Base-by-base conservation (phyloP, 805 yeast genomes). In the Myxozyma neglecta region DNA sequence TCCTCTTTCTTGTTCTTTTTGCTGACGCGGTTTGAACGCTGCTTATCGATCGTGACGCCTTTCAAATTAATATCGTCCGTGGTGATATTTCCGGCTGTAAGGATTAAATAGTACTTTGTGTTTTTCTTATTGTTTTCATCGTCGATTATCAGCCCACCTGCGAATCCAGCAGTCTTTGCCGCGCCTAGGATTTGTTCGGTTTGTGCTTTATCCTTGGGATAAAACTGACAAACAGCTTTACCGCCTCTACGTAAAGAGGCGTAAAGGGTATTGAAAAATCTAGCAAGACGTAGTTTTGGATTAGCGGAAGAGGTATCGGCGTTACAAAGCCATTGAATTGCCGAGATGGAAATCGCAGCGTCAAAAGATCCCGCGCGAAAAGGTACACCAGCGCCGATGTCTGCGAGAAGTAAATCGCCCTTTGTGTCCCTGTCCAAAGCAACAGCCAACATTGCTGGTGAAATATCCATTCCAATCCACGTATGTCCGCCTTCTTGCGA, bases 291-390 rank as follows among this genome's bases (percentile, higher is more conserved):
- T 70, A 81, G 82, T 72, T 87, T 87, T 24, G 99, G 99, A 71
- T 92, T 96, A 57, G 85, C 86, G 44, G 81, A 79, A 2, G 90
- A 75, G 6, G 90, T 81, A 74, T 94, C 99, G 1, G 98, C 98
- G 73, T 94, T 94, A 78, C 97, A 92, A 46, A 94, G 82, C 99
- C 99, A 94, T 75, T 94, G 99, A 55, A 94, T 91, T 11, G 96
- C 99, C 40, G 96, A 88, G 65, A 94, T 90, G 32, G 96, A 87
- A 37, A 94, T 89, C 1, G 96, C 98, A 0, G 97, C 97, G 74
- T 94, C 99, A 74, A 93, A 94, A 0, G 96, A 81, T 54, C 99
- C 99, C 1, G 98, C 90, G 71, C 99, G 81, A 72, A 94, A 94
- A 5, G 98, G 98, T 1, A 94, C 81, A 39, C 99, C 99, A 57